Base-by-base conservation (phyloP, 1,139 yeast species). In the Kodamaea derodonti region DNA sequence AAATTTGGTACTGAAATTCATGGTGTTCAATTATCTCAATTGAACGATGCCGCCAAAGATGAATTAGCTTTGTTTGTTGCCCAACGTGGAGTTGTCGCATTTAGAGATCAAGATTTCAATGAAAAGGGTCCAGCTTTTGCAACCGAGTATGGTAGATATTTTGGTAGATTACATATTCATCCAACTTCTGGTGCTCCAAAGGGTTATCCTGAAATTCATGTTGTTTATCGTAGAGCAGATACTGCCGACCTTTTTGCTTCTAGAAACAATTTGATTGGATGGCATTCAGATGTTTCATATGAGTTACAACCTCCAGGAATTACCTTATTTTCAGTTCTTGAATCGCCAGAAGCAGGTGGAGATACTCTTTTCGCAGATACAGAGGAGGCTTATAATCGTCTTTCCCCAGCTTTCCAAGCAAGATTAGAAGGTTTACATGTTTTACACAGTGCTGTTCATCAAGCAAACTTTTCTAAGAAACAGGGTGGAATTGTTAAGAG, bases 171-270 rank as follows among this genome's bases (percentile, higher is more conserved):
- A 35, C 92, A 83, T 58, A 69, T 78, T 36, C 92, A 84, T 51
- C 86, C 88, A 32, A 79, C 86, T 3, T 76, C 85, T 6, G 84
- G 86, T 9, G 72, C 84, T 7, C 90, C 90, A 24, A 60, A 62
- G 38, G 72, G 62, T 36, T 61, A 65, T 44, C 75, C 82, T 2
- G 81, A 80, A 46, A 65, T 83, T 42, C 88, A 80, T 49, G 61
- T 80, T 36, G 78, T 79, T 16, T 80, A 72, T 55, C 68, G 79
- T 45, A 65, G 77, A 45, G 71, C 76, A 18, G 70, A 68, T 11
- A 31, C 32, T 7, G 31, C 29, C 4, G 51, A 49, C 33, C 42
- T 49, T 18, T 39, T 27, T 29, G 32, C 33, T 4, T 15, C 32
- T 15, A 34, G 45, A 23, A 44, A 35, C 37, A 46, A 40, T 31